Conservation (phyloP, 2,329 filamentous ascomycete genomes). For the Orbilia brochopaga region DNA sequence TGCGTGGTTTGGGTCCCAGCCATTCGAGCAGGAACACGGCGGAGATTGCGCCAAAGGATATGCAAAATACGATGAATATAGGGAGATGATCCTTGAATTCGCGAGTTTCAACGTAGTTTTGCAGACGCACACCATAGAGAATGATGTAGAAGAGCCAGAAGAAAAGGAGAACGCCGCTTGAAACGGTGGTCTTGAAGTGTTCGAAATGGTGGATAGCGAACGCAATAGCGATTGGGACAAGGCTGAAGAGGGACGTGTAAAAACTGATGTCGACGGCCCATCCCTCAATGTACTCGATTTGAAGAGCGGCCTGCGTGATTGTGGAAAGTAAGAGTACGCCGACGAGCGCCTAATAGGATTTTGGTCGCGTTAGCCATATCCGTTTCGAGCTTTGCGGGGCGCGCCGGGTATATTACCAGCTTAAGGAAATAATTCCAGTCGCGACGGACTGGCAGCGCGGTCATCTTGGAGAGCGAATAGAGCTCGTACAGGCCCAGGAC, state of each 20-base stretch:
- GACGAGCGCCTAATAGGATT: constrained; percentile 50
- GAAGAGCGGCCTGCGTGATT: constrained; percentile 70
- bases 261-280: constrained; percentile 86
- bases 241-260: constrained; percentile 75
- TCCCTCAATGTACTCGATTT: constrained; percentile 72
- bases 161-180: constrained; percentile 86
- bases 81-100: constrained; percentile 69
- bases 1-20: constrained; percentile 75
- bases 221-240: constrained; percentile 75
- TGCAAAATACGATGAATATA: constrained; percentile 78
- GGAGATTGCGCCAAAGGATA: constrained; percentile 72
- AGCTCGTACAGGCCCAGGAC: constrained; percentile 77
- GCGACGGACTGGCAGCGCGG: constrained; percentile 72
- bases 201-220: constrained; percentile 85
- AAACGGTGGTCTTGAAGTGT: constrained; percentile 78
- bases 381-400: background rate
- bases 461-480: constrained; percentile 77
- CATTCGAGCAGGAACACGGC: constrained; percentile 81
- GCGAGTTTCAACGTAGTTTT: constrained; percentile 80
- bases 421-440: constrained; percentile 94
- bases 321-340: constrained; percentile 69
- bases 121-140: constrained; percentile 78
- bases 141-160: constrained; percentile 90
- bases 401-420: constrained; percentile 66
- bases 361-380: constrained; percentile 2